A percentile compares a stretch with the other conserved stretches of the same genome.
Conservation (phyloP, 495 filamentous ascomycete genomes). For the Penicillium robsamsonii region DNA sequence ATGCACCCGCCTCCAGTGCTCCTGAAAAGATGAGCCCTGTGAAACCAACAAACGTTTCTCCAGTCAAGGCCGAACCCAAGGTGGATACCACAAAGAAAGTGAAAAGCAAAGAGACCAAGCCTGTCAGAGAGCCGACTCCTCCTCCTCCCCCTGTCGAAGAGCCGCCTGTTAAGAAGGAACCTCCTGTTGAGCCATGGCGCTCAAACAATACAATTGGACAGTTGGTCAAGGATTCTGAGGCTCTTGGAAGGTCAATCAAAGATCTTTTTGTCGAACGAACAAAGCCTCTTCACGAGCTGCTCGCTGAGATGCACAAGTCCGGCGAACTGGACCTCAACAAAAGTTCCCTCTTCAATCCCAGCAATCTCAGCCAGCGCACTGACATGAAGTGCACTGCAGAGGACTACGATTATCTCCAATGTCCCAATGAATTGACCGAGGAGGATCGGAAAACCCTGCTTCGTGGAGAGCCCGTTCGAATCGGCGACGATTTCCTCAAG, state of each 20-base stretch:
- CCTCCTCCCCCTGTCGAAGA: constrained; percentile 30
- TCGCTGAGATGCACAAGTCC: constrained; percentile 51
- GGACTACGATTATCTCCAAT: constrained; percentile 41
- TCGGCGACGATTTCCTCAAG: constrained; percentile 38
- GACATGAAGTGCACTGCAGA: constrained; percentile 50
- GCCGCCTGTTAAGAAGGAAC: constrained; percentile 27
- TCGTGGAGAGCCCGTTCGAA: constrained; percentile 41
- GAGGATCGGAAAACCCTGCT: constrained; percentile 42
- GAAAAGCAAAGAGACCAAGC: constrained; percentile 38
- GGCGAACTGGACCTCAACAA: constrained; percentile 47
- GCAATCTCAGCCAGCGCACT: constrained; percentile 48
- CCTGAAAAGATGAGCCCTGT: constrained; percentile 36
- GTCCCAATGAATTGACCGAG: constrained; percentile 41
- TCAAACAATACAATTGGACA: constrained; percentile 47
- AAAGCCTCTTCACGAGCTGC: constrained; percentile 41
- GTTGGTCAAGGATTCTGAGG: constrained; percentile 40
- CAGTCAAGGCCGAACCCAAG: constrained; percentile 32
- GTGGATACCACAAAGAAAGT: constrained; percentile 30
- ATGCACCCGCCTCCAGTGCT: constrained; percentile 35
- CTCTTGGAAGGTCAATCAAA: constrained; percentile 34
- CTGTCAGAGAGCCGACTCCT: constrained; percentile 30
- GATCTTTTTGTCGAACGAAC: constrained; percentile 44
- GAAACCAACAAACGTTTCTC: constrained; percentile 22
- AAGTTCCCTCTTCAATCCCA: constrained; percentile 56
- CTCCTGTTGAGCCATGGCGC: constrained; percentile 34